Evolutionary conservation across 1,284 basidiomycete genomes (phyloP).

Genomic region (Papiliotrema flavescens): DNA sequence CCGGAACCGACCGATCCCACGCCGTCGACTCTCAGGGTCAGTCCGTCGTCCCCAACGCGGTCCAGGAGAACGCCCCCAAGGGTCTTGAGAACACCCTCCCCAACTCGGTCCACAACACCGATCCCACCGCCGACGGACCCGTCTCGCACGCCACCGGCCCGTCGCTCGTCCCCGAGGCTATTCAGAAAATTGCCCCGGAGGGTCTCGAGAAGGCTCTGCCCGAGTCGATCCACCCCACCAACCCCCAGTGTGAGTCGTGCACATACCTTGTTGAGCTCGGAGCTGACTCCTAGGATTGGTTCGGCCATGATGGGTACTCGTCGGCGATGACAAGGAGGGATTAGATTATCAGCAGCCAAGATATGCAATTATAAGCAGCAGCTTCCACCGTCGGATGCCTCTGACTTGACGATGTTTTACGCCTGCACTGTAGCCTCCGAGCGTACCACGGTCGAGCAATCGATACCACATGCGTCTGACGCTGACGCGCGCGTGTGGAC

Average conservation of each 20-base stretch:
- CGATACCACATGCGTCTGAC: no score
- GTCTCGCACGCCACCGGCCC: constrained; percentile 25
- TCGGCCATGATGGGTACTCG: no score
- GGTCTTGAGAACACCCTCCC: constrained; percentile 20
- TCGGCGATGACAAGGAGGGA: no score
- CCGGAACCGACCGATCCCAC: constrained; percentile 10
- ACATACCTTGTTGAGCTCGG: not conserved
- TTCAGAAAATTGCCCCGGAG: constrained; percentile 30
- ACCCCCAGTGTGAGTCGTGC: not conserved
- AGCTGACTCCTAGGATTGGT: not conserved
- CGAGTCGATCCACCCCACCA: constrained; percentile 24
- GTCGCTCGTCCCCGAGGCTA: constrained; percentile 28
- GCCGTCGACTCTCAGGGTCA: constrained; percentile 20
- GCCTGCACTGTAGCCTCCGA: no score
- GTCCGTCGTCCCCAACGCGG: constrained; percentile 18
- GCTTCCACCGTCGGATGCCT: no score
- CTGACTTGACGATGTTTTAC: no score
- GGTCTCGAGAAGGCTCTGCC: constrained; percentile 24
- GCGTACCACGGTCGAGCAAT: no score
- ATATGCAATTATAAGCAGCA: no score
- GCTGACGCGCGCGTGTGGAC: no score
- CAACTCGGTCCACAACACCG: constrained; percentile 26
- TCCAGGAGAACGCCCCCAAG: constrained; percentile 21
- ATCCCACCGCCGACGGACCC: constrained; percentile 12
- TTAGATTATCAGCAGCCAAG: no score